Base-by-base conservation (phyloP, 768 basidiomycete species). In the Lactarius tabidus region DNA sequence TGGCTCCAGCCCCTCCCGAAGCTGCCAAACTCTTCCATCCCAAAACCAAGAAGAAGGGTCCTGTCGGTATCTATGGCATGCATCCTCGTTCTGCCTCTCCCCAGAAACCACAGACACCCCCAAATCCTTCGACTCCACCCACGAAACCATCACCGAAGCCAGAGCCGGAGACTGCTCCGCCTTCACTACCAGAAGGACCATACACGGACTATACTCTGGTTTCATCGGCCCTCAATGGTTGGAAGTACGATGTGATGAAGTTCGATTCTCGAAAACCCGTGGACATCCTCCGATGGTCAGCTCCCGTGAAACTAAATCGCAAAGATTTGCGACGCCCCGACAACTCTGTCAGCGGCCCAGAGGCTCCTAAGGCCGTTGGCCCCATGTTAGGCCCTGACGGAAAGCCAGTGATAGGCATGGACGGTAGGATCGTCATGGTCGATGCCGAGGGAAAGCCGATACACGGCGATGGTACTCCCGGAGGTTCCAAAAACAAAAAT, bases 241-340 rank as follows among this genome's bases (percentile, higher is more conserved):
- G 91, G 91, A 91, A 90, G 73, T 91, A 93, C 81, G 90, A 94
- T 77, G 85, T 95, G 64, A 92, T 95, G 89, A 93, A 93, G 75
- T 93, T 95, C 74, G 87, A 91, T 74, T 85, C 87, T 38, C 82
- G 88, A 63, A 88, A 88, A 71, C 78, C 81, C 18, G 77, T 91
- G 62, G 90, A 93, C 72, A 80, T 92, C 60, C 79, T 79, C 59
- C 75, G 77, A 35, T 94, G 93, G 89, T 74, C 79, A 36, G 78
- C 78, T 64, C 93, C 93, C 17, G 87, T 95, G 72, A 91, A 90
- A 78, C 79, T 95, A 70, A 95, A 95, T 75, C 82, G 93, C 71
- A 95, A 94, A 76, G 90, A 95, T 70, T 75, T 88, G 64, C 78
- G 85, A 68, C 79, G 83, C 58, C 84, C 85, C 56, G 74, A 76